Conservation (phyloP, 2,329 filamentous ascomycete species). For the Myriosclerotinia curreyana region DNA sequence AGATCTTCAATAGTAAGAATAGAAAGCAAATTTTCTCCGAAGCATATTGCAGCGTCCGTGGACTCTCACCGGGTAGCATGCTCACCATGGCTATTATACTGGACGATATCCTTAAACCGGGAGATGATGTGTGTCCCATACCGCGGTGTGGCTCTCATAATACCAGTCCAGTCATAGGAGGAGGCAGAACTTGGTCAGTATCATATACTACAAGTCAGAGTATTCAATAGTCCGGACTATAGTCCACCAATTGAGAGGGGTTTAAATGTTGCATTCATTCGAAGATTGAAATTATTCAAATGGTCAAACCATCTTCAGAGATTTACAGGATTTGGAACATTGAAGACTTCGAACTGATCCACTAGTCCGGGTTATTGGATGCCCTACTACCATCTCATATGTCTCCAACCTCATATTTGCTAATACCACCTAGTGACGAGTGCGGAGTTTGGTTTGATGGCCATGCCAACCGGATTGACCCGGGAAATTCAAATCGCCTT, state of each 20-base stretch:
- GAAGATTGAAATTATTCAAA: too few species aligned
- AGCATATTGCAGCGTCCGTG: neutral
- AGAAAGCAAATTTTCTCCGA: neutral
- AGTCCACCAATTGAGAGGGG: too few species aligned
- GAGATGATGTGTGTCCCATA: neutral
- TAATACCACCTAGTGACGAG: neutral
- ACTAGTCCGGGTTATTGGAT: too few species aligned
- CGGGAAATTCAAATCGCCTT: neutral
- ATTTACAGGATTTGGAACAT: too few species aligned
- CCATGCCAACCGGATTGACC: neutral
- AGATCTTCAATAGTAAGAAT: neutral
- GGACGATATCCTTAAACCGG: neutral
- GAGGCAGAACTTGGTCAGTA: neutral
- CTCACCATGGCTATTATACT: neutral
- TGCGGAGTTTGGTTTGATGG: neutral
- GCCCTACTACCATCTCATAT: too few species aligned
- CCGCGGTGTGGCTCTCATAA: neutral
- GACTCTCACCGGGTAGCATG: neutral
- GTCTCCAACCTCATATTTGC: too few species aligned
- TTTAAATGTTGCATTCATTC: too few species aligned
- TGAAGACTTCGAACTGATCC: too few species aligned
- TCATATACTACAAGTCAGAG: neutral
- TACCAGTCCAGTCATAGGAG: neutral
- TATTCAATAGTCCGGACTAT: too few species aligned
- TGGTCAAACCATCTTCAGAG: too few species aligned